Conservation (phyloP, 2,329 filamentous ascomycete species). For the Ambrosiella xylebori region DNA sequence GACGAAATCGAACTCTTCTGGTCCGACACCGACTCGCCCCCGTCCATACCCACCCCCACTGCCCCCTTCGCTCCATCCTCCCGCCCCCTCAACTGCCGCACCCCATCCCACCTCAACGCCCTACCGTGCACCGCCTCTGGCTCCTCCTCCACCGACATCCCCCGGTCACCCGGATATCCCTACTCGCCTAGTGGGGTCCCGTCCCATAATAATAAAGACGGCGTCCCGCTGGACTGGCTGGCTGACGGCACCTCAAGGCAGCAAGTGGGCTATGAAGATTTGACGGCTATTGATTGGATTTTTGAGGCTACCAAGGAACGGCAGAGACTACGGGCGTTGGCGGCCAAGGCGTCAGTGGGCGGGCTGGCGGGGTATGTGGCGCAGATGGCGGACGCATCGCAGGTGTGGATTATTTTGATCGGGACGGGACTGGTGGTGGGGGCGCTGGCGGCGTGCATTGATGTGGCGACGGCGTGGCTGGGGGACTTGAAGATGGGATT, state of each 20-base stretch:
- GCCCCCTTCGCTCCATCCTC: neutral
- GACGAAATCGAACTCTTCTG: constrained; percentile 31
- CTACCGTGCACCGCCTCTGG: neutral
- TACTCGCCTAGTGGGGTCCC: neutral
- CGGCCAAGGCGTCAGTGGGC: constrained; percentile 32
- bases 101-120: constrained; percentile 13
- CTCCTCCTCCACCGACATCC: neutral
- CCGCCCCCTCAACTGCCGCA: neutral
- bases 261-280: constrained; percentile 84
- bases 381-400: constrained; percentile 64
- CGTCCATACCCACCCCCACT: constrained; percentile 19
- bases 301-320: constrained; percentile 97
- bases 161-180: neutral
- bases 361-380: constrained; percentile 58
- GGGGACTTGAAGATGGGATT: constrained; percentile 83
- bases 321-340: constrained; percentile 64
- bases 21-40: constrained; percentile 22
- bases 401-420: constrained; percentile 82
- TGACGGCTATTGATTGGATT: constrained; percentile 98
- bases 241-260: constrained; percentile 22
- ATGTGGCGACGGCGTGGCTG: constrained; percentile 83
- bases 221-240: constrained; percentile 57
- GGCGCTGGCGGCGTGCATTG: constrained; percentile 69
- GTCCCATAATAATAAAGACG: constrained; percentile 26
- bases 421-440: constrained; percentile 73